Conservation (phyloP, 495 filamentous ascomycete species). For the Lophiotrema nucula region DNA sequence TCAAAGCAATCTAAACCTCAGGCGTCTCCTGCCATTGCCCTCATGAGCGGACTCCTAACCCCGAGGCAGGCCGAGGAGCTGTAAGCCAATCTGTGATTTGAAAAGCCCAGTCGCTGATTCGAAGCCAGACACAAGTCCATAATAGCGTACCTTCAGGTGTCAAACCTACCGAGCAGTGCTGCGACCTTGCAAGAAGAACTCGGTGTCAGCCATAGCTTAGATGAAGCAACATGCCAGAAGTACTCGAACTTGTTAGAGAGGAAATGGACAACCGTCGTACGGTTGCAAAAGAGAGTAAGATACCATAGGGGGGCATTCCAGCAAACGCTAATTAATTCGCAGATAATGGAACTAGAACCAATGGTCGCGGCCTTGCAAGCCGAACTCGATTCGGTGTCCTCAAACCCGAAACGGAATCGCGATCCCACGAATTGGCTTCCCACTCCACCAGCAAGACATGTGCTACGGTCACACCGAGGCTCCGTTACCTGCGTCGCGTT, state of each 20-base stretch:
- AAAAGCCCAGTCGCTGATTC: constrained; percentile 21
- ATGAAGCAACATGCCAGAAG: constrained; percentile 75
- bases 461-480: constrained; percentile 79
- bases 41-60: constrained; percentile 76
- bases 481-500: constrained; percentile 89
- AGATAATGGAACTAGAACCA: constrained; percentile 94
- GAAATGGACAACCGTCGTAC: constrained; percentile 92
- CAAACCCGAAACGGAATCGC: constrained; percentile 74
- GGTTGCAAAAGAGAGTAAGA: constrained; percentile 93
- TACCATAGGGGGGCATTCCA: background rate
- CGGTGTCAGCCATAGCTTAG: constrained; percentile 65
- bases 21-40: no score
- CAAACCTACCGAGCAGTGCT: constrained; percentile 65
- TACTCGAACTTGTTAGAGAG: constrained; percentile 89
- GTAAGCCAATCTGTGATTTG: constrained; percentile 45
- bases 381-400: constrained; percentile 83
- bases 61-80: constrained; percentile 83
- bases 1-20: no score
- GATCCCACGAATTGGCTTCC: constrained; percentile 88
- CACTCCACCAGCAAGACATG: constrained; percentile 72
- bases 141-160: constrained; percentile 82
- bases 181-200: constrained; percentile 65
- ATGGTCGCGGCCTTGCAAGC: constrained; percentile 66
- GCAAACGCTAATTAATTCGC: constrained; percentile 11
- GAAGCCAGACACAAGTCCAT: constrained; percentile 80